Base-by-base conservation (phyloP, 2,329 filamentous ascomycete species). In the Cryphonectria radicalis region DNA sequence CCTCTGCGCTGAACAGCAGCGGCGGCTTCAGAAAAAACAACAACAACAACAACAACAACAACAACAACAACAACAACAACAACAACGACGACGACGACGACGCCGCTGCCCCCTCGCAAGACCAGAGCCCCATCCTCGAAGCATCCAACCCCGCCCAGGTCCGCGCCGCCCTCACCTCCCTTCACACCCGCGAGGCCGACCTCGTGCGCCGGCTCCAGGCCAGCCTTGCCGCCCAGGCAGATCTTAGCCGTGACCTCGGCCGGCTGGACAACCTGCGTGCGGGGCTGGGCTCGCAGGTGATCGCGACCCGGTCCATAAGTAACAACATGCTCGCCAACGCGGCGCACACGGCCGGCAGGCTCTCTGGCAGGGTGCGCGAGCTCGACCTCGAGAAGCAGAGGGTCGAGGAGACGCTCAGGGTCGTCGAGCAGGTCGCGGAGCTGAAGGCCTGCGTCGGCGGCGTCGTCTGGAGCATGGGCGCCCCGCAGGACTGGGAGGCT, bases 401-500 rank as follows among this genome's bases (percentile, higher is more conserved):
- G 40, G 95, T 99, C 11, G 95, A 96, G 80, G 91, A 94, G 66
- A 98, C 96, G 0, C 84, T 99, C 70, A 88, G 92, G 11, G 94
- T 98, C 3, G 96, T 98, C 14, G 95, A 98, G 81, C 95, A 98
- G 83, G 95, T 99, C 19, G 93, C 93, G 6, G 96, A 99, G 85
- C 91, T 99, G 75, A 98, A 98, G 83, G 93, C 96, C 11, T 99
- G 96, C 79, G 93, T 98, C 50, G 90, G 98, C 72, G 96, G 96
- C 60, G 95, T 98, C 14, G 91, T 95, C 37, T 96, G 95, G 25
- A 97, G 93, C 72, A 99, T 99, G 96, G 96, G 95, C 46, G 95
- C 95, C 5, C 94, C 96, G 59, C 96, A 99, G 81, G 96, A 99
- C 83, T 99, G 96, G 96, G 96, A 99, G 81, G 96, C 94, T 3